Conservation (phyloP, 2,329 filamentous ascomycete species). For the Akanthomyces dipterigenus region DNA sequence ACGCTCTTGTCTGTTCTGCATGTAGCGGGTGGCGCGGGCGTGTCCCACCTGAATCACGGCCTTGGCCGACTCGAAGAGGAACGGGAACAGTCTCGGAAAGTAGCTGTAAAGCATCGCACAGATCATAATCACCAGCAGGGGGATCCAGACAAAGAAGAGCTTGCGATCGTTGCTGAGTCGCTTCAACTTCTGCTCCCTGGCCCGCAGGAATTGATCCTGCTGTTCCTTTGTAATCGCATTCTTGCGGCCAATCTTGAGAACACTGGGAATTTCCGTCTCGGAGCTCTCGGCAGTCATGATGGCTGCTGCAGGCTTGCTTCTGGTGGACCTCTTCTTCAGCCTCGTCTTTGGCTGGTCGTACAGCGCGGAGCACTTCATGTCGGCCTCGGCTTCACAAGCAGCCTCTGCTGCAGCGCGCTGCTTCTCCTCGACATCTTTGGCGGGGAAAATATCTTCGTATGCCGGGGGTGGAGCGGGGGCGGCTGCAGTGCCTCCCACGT, state of each 20-base stretch:
- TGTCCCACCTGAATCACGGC: constrained; percentile 25
- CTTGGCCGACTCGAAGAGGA: constrained; percentile 27
- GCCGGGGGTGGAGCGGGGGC: constrained; percentile 58
- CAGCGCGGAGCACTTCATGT: constrained; percentile 47
- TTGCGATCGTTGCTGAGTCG: constrained; percentile 57
- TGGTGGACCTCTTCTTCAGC: constrained; percentile 20
- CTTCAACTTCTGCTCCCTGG: constrained; percentile 57
- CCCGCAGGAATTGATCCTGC: constrained; percentile 55
- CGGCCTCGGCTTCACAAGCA: constrained; percentile 51
- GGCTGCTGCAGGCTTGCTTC: constrained; percentile 21
- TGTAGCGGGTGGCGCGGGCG: constrained; percentile 18
- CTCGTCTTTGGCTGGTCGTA: constrained; percentile 37
- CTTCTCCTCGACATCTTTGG: constrained; percentile 46
- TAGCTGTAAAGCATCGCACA: constrained; percentile 44
- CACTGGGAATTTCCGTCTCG: constrained; percentile 30
- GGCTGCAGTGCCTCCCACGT: constrained; percentile 38
- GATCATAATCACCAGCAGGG: constrained; percentile 41
- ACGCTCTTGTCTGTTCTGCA: constrained; percentile 20
- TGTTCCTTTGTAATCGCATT: constrained; percentile 59
- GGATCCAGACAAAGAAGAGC: constrained; percentile 62
- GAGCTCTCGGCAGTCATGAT: background rate
- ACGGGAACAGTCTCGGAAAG: constrained; percentile 40
- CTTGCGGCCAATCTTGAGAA: constrained; percentile 56
- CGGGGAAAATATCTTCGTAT: constrained; percentile 73
- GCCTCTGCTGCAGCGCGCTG: constrained; percentile 51